Evolutionary conservation across 1,284 basidiomycete genomes (phyloP).

Genomic region (Pulveroboletus sp.): DNA sequence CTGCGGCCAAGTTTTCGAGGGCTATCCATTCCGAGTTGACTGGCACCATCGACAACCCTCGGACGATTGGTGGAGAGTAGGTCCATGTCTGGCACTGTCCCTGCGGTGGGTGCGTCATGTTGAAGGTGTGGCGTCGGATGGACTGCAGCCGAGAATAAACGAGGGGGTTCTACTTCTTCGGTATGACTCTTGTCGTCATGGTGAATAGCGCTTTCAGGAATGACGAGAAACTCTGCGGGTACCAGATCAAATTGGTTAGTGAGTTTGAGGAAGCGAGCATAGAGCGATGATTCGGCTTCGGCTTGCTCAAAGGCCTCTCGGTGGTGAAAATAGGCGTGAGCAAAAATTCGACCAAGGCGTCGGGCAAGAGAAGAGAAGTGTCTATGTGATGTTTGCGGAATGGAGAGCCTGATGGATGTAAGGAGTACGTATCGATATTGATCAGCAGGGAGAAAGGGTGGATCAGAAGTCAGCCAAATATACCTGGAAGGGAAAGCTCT

Average conservation of each 20-base stretch:
- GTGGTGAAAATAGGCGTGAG: constrained; percentile 93
- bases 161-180: constrained; percentile 43
- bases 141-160: constrained; percentile 45
- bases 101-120: constrained; percentile 17
- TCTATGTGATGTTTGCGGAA: constrained; percentile 76
- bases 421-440: not conserved
- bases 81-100: constrained; percentile 7
- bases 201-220: constrained; percentile 46
- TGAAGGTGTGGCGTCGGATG: constrained; percentile 29
- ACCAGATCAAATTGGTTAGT: constrained; percentile 82
- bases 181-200: constrained; percentile 30
- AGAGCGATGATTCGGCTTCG: constrained; percentile 88
- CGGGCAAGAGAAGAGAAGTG: constrained; percentile 88
- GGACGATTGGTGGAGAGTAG: constrained; percentile 14
- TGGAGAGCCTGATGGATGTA: constrained; percentile 55
- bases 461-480: constrained; percentile 14
- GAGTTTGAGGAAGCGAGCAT: constrained; percentile 86
- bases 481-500: constrained; percentile 89
- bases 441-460: constrained; percentile 24
- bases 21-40: constrained; percentile 38
- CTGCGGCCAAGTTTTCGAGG: constrained; percentile 54
- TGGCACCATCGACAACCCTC: constrained; percentile 22
- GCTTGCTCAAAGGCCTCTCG: constrained; percentile 87
- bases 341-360: constrained; percentile 91
- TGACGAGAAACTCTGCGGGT: constrained; percentile 76